Evolutionary conservation across 164 flowering plant species (phyloP).

Genomic region (Vitis rupestris): DNA sequence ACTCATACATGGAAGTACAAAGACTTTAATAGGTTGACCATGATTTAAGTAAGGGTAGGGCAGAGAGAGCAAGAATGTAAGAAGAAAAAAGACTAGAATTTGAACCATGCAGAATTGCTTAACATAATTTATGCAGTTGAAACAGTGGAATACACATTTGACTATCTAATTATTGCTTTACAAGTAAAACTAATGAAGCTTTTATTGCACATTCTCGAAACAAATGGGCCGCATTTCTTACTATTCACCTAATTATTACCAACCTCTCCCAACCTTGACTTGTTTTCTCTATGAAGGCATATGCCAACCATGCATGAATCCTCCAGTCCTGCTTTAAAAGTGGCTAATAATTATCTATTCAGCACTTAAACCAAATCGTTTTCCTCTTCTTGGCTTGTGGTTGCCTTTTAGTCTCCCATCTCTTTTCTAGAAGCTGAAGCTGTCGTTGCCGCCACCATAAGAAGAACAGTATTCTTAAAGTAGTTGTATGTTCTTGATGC

Average conservation of each 20-base stretch:
- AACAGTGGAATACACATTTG: constrained; percentile 6
- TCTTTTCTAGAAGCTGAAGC: constrained; percentile 11
- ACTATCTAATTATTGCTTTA: constrained; percentile 8
- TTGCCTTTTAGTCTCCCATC: background rate
- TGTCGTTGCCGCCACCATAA: constrained; percentile 15
- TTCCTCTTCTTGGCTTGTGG: background rate
- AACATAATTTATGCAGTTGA: background rate
- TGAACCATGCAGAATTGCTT: no score
- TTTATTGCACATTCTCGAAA: constrained; percentile 13
- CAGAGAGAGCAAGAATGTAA: no score
- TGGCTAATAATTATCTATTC: constrained; percentile 9
- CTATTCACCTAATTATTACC: constrained; percentile 2
- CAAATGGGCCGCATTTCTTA: constrained; percentile 12
- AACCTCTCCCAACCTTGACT: background rate
- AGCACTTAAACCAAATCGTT: constrained; percentile 4
- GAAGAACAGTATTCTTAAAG: constrained; percentile 2
- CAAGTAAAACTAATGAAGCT: constrained; percentile 7
- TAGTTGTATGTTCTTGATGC: constrained; percentile 3
- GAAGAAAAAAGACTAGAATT: no score
- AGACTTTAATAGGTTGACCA: no score
- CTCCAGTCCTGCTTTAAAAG: constrained; percentile 1
- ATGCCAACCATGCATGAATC: constrained; percentile 11
- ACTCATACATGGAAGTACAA: no score
- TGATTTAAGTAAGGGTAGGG: no score
- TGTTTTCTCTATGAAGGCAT: background rate